phyloP scores from a whole-genome alignment of 1,139 yeast species.

The Suhomyces panamericanus region DNA sequence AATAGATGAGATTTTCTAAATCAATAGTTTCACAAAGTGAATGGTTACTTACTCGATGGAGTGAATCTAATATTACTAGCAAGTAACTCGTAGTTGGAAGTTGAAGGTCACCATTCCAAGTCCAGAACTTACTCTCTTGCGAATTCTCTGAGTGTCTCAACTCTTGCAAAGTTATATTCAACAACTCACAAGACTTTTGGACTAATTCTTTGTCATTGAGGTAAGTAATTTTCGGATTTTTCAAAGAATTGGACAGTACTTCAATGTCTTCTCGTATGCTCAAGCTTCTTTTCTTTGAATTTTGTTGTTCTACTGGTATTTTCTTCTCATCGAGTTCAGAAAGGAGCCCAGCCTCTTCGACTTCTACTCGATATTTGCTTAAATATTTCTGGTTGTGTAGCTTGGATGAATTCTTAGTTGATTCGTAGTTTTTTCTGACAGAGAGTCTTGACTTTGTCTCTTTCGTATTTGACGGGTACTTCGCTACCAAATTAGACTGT shows the following conservation, averaged over 20 bases:
- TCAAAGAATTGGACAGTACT: no score
- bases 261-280: no score
- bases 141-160: not conserved
- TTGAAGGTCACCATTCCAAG: not conserved
- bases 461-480: not conserved
- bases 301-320: no score
- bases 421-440: constrained; percentile 16
- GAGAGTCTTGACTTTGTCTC: constrained; percentile 13
- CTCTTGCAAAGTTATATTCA: not conserved
- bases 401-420: constrained; percentile 7
- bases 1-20: constrained; percentile 5
- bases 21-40: constrained; percentile 8
- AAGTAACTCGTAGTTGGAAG: constrained; percentile 6
- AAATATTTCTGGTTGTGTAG: constrained; percentile 16
- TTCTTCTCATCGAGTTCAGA: no score
- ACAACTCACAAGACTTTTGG: not conserved
- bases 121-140: not conserved
- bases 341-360: not conserved
- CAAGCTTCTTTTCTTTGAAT: no score
- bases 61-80: constrained; percentile 6
- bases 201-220: not conserved
- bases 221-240: not conserved
- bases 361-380: constrained; percentile 12
- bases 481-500: not conserved
- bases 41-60: constrained; percentile 7